These are phyloP conservation scores for Aspergillus sp. DNA, from an alignment of 2,329 filamentous ascomycete genomes.

Conservation along the genomic window DNA sequence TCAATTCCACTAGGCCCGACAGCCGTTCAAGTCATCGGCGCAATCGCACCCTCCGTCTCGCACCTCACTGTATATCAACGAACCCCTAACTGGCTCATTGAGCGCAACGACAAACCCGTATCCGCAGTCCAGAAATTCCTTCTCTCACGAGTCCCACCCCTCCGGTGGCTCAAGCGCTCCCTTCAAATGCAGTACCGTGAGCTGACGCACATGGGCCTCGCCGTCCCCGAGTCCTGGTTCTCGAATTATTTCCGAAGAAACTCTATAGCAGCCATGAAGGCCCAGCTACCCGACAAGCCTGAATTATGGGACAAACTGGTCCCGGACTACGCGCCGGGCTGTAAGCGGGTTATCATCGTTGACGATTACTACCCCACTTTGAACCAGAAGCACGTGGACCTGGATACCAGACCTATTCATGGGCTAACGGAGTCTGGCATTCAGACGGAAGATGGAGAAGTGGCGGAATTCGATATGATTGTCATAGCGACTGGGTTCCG, in stretches of 20 bases:
- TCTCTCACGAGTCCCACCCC: conserved; percentile 52
- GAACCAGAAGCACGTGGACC: conserved; percentile 45
- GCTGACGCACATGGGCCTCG: conserved; percentile 46
- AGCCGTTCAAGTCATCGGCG: conserved; percentile 59
- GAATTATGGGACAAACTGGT: conserved; percentile 55
- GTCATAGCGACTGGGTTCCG: conserved; percentile 61
- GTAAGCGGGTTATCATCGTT: conserved; percentile 55
- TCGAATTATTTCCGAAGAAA: conserved; percentile 42
- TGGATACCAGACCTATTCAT: conserved; percentile 53
- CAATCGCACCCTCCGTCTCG: conserved; percentile 52
- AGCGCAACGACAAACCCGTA: conserved; percentile 51
- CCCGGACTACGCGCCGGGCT: conserved; percentile 55
- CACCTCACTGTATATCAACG: conserved; percentile 57
- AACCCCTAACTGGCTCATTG: conserved; percentile 60
- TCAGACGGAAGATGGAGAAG: conserved; percentile 42
- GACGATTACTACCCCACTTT: conserved; percentile 59
- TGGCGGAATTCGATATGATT: conserved; percentile 54
- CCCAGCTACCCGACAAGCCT: conserved; percentile 48
- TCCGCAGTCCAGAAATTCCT: conserved; percentile 43
- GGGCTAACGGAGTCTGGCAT: conserved; percentile 50
- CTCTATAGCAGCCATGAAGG: conserved; percentile 42
- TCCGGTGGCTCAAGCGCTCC: conserved; percentile 52
- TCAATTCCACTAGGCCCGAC: conserved; percentile 47
- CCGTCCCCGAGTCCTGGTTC: conserved; percentile 38
- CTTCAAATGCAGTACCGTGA: conserved; percentile 58